A percentile compares a stretch with the other conserved stretches of the same genome.
These are phyloP conservation scores for Xylariaceae sp. DNA, from an alignment of 2,329 filamentous ascomycete species.

Conservation along the genomic window DNA sequence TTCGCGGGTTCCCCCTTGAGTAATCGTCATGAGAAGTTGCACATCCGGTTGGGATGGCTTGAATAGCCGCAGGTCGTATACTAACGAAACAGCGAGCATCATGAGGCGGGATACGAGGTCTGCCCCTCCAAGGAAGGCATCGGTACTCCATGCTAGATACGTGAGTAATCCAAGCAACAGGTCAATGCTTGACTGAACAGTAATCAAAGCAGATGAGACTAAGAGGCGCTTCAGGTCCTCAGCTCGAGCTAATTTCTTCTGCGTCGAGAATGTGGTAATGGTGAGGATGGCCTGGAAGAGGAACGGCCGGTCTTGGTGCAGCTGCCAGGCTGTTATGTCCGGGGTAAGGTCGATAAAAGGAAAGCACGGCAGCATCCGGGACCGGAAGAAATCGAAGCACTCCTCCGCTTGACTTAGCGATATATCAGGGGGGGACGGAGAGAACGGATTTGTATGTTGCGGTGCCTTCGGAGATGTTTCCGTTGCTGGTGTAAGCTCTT, in stretches of 20 bases:
- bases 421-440: not conserved
- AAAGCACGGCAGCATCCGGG: constrained; percentile 44
- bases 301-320: constrained; percentile 42
- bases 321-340: constrained; percentile 37
- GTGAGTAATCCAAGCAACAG: constrained; percentile 45
- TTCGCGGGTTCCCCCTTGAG: constrained; percentile 38
- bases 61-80: constrained; percentile 44
- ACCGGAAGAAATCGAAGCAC: constrained; percentile 33
- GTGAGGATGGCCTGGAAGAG: constrained; percentile 45
- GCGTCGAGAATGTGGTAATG: constrained; percentile 41
- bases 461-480: constrained; percentile 26
- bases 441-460: constrained; percentile 7
- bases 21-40: constrained; percentile 37
- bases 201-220: constrained; percentile 37
- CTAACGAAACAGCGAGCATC: constrained; percentile 46
- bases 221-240: constrained; percentile 43
- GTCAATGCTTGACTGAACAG: constrained; percentile 41
- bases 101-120: constrained; percentile 44
- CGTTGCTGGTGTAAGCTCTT: constrained; percentile 11
- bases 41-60: constrained; percentile 40
- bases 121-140: constrained; percentile 41
- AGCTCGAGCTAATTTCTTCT: constrained; percentile 34
- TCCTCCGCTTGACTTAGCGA: constrained; percentile 27
- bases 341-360: constrained; percentile 43
- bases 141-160: constrained; percentile 46